A percentile compares a stretch with the other conserved stretches of the same genome.
Conservation (phyloP, 2,329 filamentous ascomycete species). For the Calonectria crousiana region DNA sequence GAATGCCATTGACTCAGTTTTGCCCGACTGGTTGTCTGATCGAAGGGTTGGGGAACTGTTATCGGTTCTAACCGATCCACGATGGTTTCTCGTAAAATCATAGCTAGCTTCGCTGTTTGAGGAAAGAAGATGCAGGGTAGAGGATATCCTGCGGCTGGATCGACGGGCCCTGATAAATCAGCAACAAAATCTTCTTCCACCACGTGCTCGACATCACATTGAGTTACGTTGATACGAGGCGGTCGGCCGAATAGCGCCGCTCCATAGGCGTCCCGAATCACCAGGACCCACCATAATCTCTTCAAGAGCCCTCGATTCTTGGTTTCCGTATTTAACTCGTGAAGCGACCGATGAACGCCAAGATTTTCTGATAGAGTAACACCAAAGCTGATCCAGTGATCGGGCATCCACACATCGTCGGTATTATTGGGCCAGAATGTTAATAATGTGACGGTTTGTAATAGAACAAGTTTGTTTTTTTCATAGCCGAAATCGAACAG, state of each 20-base stretch:
- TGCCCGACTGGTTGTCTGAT: background rate
- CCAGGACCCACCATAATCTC: background rate
- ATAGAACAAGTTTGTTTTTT: background rate
- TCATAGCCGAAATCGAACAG: background rate
- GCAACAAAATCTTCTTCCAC: background rate
- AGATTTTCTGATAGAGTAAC: background rate
- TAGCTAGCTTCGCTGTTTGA: background rate
- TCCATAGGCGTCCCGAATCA: background rate
- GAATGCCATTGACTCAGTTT: background rate
- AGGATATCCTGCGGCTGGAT: background rate
- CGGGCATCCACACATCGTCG: background rate
- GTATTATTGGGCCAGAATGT: background rate
- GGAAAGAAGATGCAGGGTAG: background rate
- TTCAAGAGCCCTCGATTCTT: background rate
- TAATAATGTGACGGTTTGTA: background rate
- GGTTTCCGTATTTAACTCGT: background rate
- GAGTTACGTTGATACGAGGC: background rate
- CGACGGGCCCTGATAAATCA: background rate
- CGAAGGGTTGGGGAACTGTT: background rate
- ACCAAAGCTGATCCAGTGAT: background rate
- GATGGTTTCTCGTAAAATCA: background rate
- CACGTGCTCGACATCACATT: background rate
- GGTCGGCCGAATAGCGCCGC: background rate
- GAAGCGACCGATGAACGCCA: background rate
- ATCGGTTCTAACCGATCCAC: background rate